phyloP scores from a whole-genome alignment of 441 rosid species.

The Hura crepitans region DNA sequence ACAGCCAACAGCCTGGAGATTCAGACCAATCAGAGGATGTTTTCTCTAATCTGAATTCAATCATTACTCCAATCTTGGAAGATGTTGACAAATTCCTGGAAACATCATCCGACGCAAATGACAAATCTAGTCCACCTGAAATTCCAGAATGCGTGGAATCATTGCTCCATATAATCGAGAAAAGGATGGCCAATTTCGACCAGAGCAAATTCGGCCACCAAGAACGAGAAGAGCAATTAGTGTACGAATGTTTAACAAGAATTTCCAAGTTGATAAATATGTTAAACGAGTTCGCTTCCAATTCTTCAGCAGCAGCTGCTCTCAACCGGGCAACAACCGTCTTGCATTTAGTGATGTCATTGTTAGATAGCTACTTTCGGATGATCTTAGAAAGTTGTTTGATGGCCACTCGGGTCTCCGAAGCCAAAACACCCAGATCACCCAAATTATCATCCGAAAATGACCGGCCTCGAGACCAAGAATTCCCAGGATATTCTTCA shows the following conservation, averaged over 20 bases:
- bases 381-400: constrained; percentile 27
- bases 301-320: constrained; percentile 27
- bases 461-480: constrained; percentile 23
- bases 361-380: constrained; percentile 39
- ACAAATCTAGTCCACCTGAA: constrained; percentile 19
- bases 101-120: constrained; percentile 19
- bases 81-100: constrained; percentile 46
- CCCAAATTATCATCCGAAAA: constrained; percentile 25
- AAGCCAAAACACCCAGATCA: constrained; percentile 28
- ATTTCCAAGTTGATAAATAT: constrained; percentile 37
- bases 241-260: constrained; percentile 40
- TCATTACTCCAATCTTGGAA: constrained; percentile 30
- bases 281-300: constrained; percentile 29
- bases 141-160: constrained; percentile 42
- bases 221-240: constrained; percentile 35
- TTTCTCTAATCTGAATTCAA: constrained; percentile 5
- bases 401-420: not conserved
- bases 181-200: constrained; percentile 36
- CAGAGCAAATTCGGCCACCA: constrained; percentile 34
- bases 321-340: constrained; percentile 34
- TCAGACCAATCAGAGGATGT: not conserved
- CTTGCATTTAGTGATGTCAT: constrained; percentile 37
- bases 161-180: constrained; percentile 40
- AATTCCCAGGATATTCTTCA: constrained; percentile 27
- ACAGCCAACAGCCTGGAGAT: not conserved